Evolutionary conservation across 805 yeast genomes (phyloP), one percentile per base, ranked within the genome.

Genomic region (Peterozyma xylosa): DNA sequence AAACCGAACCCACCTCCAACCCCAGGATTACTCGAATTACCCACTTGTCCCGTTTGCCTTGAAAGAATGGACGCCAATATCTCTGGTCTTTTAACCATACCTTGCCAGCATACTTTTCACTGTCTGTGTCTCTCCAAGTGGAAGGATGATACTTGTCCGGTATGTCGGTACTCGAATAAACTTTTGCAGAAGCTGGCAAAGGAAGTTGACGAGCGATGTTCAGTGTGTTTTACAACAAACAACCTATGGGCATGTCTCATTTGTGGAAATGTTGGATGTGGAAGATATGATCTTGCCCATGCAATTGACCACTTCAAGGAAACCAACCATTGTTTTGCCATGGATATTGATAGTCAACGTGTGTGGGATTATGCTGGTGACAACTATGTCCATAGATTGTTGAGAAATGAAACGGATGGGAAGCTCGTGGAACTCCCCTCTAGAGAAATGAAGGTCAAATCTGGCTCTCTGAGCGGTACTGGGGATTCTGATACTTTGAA

Each of bases 291-390:
- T 42, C 75, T 75, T 30, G 89, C 84, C 41, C 97, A 89, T 65
- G 95, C 96, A 0, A 77, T 87, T 42, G 77, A 82, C 48, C 97
- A 89, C 61, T 90, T 76, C 58, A 76, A 80, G 14, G 68, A 69
- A 9, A 82, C 95, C 0, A 80, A 83, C 5, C 97, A 89, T 60
- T 86, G 96, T 53, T 89, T 86, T 64, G 85, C 96, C 0, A 88
- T 89, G 96, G 96, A 89, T 55, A 67, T 86, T 38, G 63, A 70
- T 10, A 77, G 95, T 0, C 93, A 89, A 48, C 68, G 97, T 35
- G 96, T 89, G 1, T 89, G 97, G 97, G 96, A 89, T 59, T 89
- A 89, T 58, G 89, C 90, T 0, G 90, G 90, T 2, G 97, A 89
- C 57, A 80, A 79, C 50, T 89, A 89, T 59, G 96, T 89, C 9